Evolutionary conservation across 805 yeast species (phyloP).

Genomic region (Lachancea thermotolerans): DNA sequence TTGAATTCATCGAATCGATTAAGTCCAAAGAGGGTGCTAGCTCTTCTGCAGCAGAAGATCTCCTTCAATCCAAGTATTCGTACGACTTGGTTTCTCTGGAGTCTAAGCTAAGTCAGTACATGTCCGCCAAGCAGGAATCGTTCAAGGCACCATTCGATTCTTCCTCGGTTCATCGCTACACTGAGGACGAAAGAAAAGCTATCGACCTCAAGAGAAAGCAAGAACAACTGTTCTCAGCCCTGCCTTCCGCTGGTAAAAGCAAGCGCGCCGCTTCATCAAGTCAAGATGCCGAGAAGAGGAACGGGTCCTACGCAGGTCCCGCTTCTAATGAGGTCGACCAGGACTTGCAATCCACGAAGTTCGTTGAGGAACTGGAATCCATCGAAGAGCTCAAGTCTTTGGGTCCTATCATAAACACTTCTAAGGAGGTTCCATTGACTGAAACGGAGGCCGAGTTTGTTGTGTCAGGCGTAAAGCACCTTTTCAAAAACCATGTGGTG

Average conservation of each 20-base stretch:
- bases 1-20: constrained; percentile 51
- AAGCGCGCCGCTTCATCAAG: constrained; percentile 11
- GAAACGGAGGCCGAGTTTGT: constrained; percentile 92
- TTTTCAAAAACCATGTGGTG: constrained; percentile 66
- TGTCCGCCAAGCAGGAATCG: constrained; percentile 35
- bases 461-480: constrained; percentile 75
- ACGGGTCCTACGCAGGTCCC: constrained; percentile 22
- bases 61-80: constrained; percentile 59
- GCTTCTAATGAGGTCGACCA: constrained; percentile 26
- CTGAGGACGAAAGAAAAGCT: constrained; percentile 64
- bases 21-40: constrained; percentile 29
- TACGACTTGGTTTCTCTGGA: constrained; percentile 77
- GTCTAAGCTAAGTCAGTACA: constrained; percentile 63
- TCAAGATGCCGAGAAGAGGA: constrained; percentile 21
- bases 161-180: constrained; percentile 52
- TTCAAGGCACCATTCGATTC: constrained; percentile 62
- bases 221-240: constrained; percentile 31
- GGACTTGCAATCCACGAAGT: constrained; percentile 51
- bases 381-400: constrained; percentile 68
- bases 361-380: constrained; percentile 58
- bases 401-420: constrained; percentile 71
- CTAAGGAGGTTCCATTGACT: constrained; percentile 61
- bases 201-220: constrained; percentile 51
- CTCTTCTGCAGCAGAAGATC: constrained; percentile 26
- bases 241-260: constrained; percentile 17